Base-by-base conservation (phyloP, 495 filamentous ascomycete species). In the Collariella sp. region DNA sequence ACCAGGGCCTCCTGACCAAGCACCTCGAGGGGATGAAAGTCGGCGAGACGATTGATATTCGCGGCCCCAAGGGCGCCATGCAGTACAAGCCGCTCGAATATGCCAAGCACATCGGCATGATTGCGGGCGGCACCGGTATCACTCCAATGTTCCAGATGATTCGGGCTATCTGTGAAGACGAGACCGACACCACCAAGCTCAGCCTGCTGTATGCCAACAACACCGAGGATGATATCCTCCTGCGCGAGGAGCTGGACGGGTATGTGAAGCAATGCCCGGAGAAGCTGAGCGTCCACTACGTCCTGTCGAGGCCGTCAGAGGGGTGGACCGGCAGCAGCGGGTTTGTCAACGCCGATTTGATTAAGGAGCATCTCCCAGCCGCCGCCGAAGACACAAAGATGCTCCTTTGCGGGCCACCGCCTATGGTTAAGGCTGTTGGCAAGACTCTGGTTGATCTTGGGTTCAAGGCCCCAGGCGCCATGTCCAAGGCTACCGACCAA, bases 111-210 rank as follows among this genome's bases (percentile, higher is more conserved):
- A 84, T 98, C 67, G 82, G 79, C 18, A 74, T 97, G 68, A 81
- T 98, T 57, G 89, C 93, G 9, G 93, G 93, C 62, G 93, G 93
- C 57, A 97, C 93, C 3, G 93, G 93, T 41, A 95, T 97, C 64
- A 91, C 91, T 26, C 93, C 93, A 20, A 78, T 82, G 76, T 96
- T 85, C 76, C 93, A 98, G 79, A 79, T 98, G 31, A 71, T 78
- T 42, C 78, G 86, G 23, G 75, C 83, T 42, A 95, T 96, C 74
- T 94, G 95, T 82, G 87, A 83, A 70, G 94, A 96, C 78, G 89
- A 89, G 36, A 80, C 89, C 23, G 91, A 96, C 75, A 86, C 86
- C 79, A 96, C 91, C 61, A 91, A 94, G 76, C 87, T 96, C 26
- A 95, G 89, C 15, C 79, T 96, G 18, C 80, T 96, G 15, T 95